phyloP scores from a whole-genome alignment of 306 rosid species.

The Trichosanthes cucumerina region DNA sequence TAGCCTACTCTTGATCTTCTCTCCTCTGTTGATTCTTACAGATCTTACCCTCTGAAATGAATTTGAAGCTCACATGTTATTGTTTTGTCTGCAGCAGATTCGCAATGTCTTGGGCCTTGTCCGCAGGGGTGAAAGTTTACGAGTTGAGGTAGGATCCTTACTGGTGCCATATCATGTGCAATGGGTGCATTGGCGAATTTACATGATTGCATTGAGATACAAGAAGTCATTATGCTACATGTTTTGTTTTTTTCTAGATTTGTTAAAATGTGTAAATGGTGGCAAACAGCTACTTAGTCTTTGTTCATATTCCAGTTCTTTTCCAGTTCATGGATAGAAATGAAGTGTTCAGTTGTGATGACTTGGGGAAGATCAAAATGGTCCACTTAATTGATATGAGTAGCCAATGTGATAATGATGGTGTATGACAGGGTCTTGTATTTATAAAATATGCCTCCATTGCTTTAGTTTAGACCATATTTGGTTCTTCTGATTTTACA shows the following conservation, averaged over 20 bases:
- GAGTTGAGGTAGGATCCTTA: constrained; percentile 65
- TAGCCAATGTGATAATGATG: background rate
- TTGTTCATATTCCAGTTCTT: background rate
- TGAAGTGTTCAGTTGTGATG: background rate
- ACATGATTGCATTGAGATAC: constrained; percentile 3
- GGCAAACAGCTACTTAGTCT: background rate
- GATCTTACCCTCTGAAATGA: background rate
- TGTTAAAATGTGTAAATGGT: constrained; percentile 3
- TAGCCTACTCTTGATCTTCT: background rate
- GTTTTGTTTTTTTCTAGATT: background rate
- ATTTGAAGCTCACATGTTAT: constrained; percentile 20
- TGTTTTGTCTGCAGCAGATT: constrained; percentile 43
- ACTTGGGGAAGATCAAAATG: background rate
- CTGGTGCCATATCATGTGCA: constrained; percentile 11
- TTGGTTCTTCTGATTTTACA: background rate
- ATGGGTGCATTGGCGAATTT: background rate
- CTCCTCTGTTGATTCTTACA: background rate
- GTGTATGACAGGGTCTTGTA: background rate
- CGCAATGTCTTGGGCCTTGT: constrained; percentile 86
- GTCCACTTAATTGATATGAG: background rate
- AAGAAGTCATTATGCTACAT: background rate
- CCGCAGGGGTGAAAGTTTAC: constrained; percentile 77
- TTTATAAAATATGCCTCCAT: background rate
- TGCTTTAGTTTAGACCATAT: background rate
- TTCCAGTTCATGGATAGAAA: background rate